A percentile compares a stretch with the other conserved stretches of the same genome.
phyloP scores from a whole-genome alignment of 2,329 filamentous ascomycete species.

The Scytalidium sp. region DNA sequence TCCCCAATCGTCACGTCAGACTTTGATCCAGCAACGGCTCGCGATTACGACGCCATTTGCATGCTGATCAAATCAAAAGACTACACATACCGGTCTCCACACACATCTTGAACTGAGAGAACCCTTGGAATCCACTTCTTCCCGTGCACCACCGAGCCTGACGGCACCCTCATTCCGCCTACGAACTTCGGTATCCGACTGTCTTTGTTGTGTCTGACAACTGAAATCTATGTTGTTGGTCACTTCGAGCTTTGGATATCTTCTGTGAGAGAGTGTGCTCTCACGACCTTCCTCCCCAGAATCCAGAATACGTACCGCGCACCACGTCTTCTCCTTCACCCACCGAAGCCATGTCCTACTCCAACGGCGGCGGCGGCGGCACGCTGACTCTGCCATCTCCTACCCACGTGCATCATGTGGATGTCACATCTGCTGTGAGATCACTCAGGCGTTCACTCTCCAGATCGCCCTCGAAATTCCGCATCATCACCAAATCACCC shows the following conservation, averaged over 20 bases:
- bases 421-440: constrained; percentile 77
- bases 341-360: constrained; percentile 51
- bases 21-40: background rate
- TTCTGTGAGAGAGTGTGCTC: background rate
- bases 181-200: background rate
- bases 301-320: no score
- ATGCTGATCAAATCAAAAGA: background rate
- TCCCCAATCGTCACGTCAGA: background rate
- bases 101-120: background rate
- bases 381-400: constrained; percentile 86
- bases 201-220: background rate
- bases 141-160: background rate
- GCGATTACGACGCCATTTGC: background rate
- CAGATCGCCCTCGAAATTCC: constrained; percentile 89
- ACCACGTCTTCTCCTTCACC: background rate
- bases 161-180: background rate
- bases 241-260: background rate
- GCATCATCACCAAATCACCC: constrained; percentile 48
- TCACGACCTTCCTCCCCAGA: background rate
- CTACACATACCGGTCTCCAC: background rate
- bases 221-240: background rate
- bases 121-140: background rate
- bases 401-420: constrained; percentile 76
- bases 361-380: constrained; percentile 58
- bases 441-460: constrained; percentile 85